Evolutionary conservation across 2,329 filamentous ascomycete genomes (phyloP).

Genomic region (Allantophomopsis lycopodina): DNA sequence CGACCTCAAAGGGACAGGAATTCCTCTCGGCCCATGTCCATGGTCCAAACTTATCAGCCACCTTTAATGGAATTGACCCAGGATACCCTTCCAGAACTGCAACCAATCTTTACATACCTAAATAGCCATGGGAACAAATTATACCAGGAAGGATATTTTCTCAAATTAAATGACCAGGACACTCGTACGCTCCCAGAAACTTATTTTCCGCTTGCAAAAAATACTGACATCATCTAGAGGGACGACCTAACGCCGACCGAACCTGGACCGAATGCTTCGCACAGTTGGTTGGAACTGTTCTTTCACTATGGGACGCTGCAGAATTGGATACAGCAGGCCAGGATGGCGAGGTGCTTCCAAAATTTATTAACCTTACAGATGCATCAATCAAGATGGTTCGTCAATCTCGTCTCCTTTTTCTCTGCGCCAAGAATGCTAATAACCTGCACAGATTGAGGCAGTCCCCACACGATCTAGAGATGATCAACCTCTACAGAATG

Average conservation of each 20-base stretch:
- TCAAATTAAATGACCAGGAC: slow-evolving; percentile 93
- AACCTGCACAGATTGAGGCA: slow-evolving; percentile 57
- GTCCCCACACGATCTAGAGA: slow-evolving; percentile 68
- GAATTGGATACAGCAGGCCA: slow-evolving; percentile 80
- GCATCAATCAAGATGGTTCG: slow-evolving; percentile 95
- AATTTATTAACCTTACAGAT: slow-evolving; percentile 94
- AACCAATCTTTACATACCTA: slow-evolving; percentile 85
- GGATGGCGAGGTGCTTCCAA: slow-evolving; percentile 73
- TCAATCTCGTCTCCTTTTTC: slow-evolving; percentile 4
- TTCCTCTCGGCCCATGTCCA: slow-evolving; percentile 59
- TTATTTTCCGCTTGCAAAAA: neutral
- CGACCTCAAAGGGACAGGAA: slow-evolving; percentile 26
- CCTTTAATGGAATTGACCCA: slow-evolving; percentile 72
- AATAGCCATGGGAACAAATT: slow-evolving; percentile 94
- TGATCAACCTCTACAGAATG: slow-evolving; percentile 79
- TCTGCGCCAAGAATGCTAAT: neutral
- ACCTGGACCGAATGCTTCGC: slow-evolving; percentile 96
- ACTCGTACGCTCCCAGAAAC: slow-evolving; percentile 48
- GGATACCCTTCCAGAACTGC: slow-evolving; percentile 83
- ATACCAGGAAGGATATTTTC: slow-evolving; percentile 94
- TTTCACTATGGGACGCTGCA: slow-evolving; percentile 91
- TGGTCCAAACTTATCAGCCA: slow-evolving; percentile 75
- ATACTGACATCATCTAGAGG: slow-evolving; percentile 44
- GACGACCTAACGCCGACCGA: slow-evolving; percentile 71
- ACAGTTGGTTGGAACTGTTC: slow-evolving; percentile 85